These are phyloP conservation scores for Ettlia oleoabundans DNA, from an alignment of 139 green algal genomes.

Conservation along the genomic window DNA sequence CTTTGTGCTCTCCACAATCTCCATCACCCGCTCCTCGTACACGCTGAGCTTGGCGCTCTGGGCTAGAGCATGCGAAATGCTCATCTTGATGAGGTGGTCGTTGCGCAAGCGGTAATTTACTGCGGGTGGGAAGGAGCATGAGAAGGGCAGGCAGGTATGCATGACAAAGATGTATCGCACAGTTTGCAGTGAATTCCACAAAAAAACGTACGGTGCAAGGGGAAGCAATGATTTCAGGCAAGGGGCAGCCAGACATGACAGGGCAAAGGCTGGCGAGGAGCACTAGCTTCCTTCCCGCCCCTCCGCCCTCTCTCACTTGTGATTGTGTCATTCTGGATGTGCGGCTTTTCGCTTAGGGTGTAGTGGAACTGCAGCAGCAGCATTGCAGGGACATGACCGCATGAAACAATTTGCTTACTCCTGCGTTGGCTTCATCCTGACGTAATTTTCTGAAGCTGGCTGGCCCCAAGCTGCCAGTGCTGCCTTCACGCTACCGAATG, in stretches of 20 bases:
- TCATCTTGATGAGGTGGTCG: slow-evolving; percentile 71
- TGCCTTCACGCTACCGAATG: no score
- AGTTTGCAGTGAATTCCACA: no score
- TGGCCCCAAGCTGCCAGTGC: no score
- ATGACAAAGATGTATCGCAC: no score
- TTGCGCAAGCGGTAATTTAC: slow-evolving; percentile 46
- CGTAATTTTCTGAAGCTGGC: no score
- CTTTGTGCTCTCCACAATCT: slow-evolving; percentile 77
- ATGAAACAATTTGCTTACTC: slow-evolving; percentile 19
- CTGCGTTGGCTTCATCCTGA: no score
- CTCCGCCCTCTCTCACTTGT: slow-evolving; percentile 66
- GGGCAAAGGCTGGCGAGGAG: background rate
- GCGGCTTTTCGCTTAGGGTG: slow-evolving; percentile 60
- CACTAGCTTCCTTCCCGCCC: no score
- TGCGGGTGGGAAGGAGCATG: background rate
- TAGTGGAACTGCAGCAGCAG: slow-evolving; percentile 59
- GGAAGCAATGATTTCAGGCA: no score
- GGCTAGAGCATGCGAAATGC: slow-evolving; percentile 61
- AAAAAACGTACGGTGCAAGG: no score
- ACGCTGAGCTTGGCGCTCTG: slow-evolving; percentile 83
- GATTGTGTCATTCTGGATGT: slow-evolving; percentile 89
- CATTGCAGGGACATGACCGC: slow-evolving; percentile 35
- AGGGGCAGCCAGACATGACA: background rate
- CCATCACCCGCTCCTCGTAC: slow-evolving; percentile 82
- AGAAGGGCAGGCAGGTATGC: background rate